Base-by-base conservation (phyloP, 176 grass and related monocot species). In the Rhynchospora breviuscula region DNA sequence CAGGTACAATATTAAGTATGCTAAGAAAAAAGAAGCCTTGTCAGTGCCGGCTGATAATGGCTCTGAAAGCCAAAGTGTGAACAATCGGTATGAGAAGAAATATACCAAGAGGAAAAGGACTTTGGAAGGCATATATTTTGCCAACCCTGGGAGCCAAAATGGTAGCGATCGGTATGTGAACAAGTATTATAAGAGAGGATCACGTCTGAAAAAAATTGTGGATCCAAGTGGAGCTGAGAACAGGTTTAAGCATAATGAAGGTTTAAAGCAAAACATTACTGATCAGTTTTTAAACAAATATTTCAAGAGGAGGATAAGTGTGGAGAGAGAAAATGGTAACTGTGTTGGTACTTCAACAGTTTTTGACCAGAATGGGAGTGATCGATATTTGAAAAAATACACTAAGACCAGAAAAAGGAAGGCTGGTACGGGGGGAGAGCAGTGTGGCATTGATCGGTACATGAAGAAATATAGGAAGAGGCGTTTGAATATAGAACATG, bases 341-440 rank as follows among this genome's bases (percentile, higher is more conserved):
- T 77, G 73, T 54, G 73, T 77, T 77, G 73, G 49, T 53, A 77
- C 73, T 54, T 77, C 48, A 19, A 76, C 71, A 15, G 47, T 76
- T 26, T 53, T 53, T 77, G 49, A 77, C 25, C 73, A 5, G 22
- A 31, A 53, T 77, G 49, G 25, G 49, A 53, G 51, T 77, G 73
- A 77, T 77, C 73, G 49, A 11, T 77, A 77, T 56, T 77, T 77
- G 3, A 77, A 77, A 49, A 77, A 77, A 56, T 77, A 77, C 73
- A 77, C 48, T 31, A 77, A 77, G 73, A 56, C 49, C 13, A 77
- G 23, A 56, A 77, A 77, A 29, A 77, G 73, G 33, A 77, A 77
- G 23, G 73, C 49, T 56, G 73, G 48, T 77, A 29, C 0, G 14
- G 23, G 49, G 12, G 73, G 11, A 17, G 73, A 77, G 25, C 73